Base-by-base conservation (phyloP, 371 early-diverging fungal genomes). In the Mucor mucedo region DNA sequence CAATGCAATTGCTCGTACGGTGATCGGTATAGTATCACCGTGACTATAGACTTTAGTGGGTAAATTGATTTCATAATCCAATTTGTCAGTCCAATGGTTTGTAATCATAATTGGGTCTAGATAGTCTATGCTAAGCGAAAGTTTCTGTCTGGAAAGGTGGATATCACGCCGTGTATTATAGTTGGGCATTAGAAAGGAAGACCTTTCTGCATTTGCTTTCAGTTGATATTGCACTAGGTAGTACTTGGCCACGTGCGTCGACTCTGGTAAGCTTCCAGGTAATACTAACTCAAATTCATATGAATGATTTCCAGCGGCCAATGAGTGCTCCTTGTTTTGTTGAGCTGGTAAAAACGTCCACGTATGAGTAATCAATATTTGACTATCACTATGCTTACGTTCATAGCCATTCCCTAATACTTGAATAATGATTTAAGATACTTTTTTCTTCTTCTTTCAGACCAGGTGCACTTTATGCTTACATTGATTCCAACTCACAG, bases 251-350 rank as follows among this genome's bases (percentile, higher is more conserved):
- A 73, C 65, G 27, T 69, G 66, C 9, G 71, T 58, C 13, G 77
- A 60, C 38, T 77, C 77, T 2, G 77, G 77, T 42, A 77, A 32
- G 30, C 56, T 58, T 4, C 77, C 77, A 27, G 74, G 72, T 29
- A 77, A 60, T 10, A 66, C 60, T 4, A 77, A 60, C 44, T 77
- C 77, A 65, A 77, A 77, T 39, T 65, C 67, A 58, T 61, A 77
- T 7, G 65, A 50, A 54, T 77, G 67, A 6, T 55, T 56, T 9
- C 71, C 71, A 30, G 66, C 69, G 1, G 30, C 44, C 14, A 75
- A 32, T 58, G 53, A 39, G 10, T 45, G 41, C 9, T 55, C 16
- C 16, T 50, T 35, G 14, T 49, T 21, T 14, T 49, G 52, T 49
- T 55, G 65, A 28, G 65, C 30, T 0, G 68, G 61, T 30, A 76